A percentile compares a stretch with the other conserved stretches of the same genome.
Conservation (phyloP, 2,329 filamentous ascomycete genomes). For the Diaporthe humulicola region DNA sequence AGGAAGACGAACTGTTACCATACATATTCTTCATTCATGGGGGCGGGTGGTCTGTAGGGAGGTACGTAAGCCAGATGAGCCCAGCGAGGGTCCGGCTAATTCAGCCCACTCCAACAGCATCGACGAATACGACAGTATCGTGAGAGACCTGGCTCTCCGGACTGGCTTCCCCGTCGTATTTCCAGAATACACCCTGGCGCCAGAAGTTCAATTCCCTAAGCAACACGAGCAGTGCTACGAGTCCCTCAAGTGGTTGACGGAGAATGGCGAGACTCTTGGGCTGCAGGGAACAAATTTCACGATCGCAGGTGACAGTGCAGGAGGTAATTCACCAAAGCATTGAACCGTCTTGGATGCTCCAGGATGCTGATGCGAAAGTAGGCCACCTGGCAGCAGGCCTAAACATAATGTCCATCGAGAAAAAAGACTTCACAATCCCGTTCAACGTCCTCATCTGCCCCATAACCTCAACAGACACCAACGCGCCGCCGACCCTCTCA, state of each 20-base stretch:
- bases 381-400: slow-evolving; percentile 1
- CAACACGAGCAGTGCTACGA: slow-evolving; percentile 9
- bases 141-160: neutral
- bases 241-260: neutral
- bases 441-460: slow-evolving; percentile 10
- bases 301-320: slow-evolving; percentile 2
- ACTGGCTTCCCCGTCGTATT: slow-evolving; percentile 2
- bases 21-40: neutral
- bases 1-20: neutral
- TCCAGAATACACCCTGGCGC: neutral
- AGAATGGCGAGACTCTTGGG: slow-evolving; percentile 5
- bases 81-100: neutral
- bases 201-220: neutral
- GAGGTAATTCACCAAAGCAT: neutral
- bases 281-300: neutral
- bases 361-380: neutral
- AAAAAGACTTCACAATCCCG: neutral
- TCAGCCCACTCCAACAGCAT: neutral
- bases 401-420: slow-evolving; percentile 6
- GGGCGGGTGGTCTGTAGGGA: neutral
- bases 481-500: neutral
- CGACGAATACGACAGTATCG: slow-evolving; percentile 17
- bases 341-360: rapidly evolving
- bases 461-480: neutral
- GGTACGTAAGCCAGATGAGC: neutral